A percentile compares a stretch with the other conserved stretches of the same genome.
phyloP scores from a whole-genome alignment of 305 asterid species.

The Stenogyne calaminthoides region DNA sequence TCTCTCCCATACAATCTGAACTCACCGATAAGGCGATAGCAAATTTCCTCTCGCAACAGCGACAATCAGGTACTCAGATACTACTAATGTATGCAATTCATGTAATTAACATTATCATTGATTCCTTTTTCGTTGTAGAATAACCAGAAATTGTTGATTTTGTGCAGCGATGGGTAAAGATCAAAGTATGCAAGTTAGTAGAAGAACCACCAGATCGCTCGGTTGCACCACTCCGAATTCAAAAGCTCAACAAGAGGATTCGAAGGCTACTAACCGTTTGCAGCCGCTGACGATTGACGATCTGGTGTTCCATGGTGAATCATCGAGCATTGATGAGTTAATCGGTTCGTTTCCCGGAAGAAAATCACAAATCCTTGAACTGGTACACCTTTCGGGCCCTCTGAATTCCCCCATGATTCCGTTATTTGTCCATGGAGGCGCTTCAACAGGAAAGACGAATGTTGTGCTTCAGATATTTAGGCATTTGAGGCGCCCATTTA shows the following conservation, averaged over 20 bases:
- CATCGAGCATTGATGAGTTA: slow-evolving; percentile 58
- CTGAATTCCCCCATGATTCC: slow-evolving; percentile 74
- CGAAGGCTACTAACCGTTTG: slow-evolving; percentile 28
- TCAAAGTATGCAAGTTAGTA: slow-evolving; percentile 46
- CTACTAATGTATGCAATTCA: background rate
- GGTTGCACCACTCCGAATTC: slow-evolving; percentile 42
- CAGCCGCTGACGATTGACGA: slow-evolving; percentile 43
- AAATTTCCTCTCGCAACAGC: background rate
- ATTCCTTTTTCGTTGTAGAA: background rate
- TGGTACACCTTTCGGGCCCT: slow-evolving; percentile 75
- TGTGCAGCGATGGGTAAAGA: slow-evolving; percentile 54
- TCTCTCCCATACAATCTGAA: background rate
- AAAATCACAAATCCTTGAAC: slow-evolving; percentile 57
- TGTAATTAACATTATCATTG: background rate
- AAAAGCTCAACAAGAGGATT: slow-evolving; percentile 39
- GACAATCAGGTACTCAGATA: background rate
- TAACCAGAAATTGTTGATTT: slow-evolving; percentile 18
- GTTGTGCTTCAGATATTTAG: slow-evolving; percentile 56
- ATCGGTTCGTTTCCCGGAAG: slow-evolving; percentile 67
- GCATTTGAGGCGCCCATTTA: slow-evolving; percentile 72
- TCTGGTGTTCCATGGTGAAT: slow-evolving; percentile 48
- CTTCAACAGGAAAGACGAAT: slow-evolving; percentile 88
- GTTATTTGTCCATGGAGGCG: slow-evolving; percentile 70
- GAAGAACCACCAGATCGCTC: slow-evolving; percentile 68
- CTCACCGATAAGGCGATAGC: background rate